A percentile compares a stretch with the other conserved stretches of the same genome.
phyloP scores from a whole-genome alignment of 2,329 filamentous ascomycete species.

The Aspergillus sp. region DNA sequence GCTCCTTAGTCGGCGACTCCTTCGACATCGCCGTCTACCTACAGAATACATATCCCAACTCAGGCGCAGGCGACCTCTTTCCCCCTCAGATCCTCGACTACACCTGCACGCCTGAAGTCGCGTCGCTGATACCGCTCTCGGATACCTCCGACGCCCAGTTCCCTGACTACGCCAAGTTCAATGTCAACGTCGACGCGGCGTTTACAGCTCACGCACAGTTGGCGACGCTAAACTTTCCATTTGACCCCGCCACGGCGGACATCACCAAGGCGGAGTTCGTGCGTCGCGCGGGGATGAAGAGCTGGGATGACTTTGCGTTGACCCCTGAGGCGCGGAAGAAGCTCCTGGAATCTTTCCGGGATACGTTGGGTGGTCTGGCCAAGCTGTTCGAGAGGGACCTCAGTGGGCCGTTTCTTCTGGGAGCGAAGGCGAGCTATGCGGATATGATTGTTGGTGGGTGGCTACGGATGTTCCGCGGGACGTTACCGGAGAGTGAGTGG shows the following conservation, averaged over 20 bases:
- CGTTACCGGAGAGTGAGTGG: slow-evolving; percentile 50
- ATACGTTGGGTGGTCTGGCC: slow-evolving; percentile 43
- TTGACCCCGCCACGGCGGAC: slow-evolving; percentile 52
- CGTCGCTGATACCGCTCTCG: slow-evolving; percentile 41
- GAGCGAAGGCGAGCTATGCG: slow-evolving; percentile 48
- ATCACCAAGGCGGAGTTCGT: slow-evolving; percentile 49
- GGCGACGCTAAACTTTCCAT: slow-evolving; percentile 43
- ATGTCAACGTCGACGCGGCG: slow-evolving; percentile 53
- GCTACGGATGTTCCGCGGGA: slow-evolving; percentile 48
- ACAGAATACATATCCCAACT: slow-evolving; percentile 50
- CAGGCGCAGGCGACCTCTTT: slow-evolving; percentile 51
- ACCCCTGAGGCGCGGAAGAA: slow-evolving; percentile 45
- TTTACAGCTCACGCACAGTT: slow-evolving; percentile 52
- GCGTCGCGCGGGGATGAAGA: slow-evolving; percentile 44
- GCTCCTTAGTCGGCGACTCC: slow-evolving; percentile 55
- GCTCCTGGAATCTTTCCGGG: slow-evolving; percentile 41
- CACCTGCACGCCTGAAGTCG: slow-evolving; percentile 26
- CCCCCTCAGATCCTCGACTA: slow-evolving; percentile 45
- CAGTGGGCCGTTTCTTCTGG: slow-evolving; percentile 52
- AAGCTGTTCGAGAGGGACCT: slow-evolving; percentile 40
- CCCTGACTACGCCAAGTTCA: slow-evolving; percentile 51
- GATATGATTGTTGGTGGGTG: slow-evolving; percentile 60
- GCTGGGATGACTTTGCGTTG: slow-evolving; percentile 42
- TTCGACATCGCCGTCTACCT: slow-evolving; percentile 66
- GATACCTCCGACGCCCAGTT: slow-evolving; percentile 26